Evolutionary conservation across 495 filamentous ascomycete genomes (phyloP).

Genomic region (Aspergillus egyptiacus): DNA sequence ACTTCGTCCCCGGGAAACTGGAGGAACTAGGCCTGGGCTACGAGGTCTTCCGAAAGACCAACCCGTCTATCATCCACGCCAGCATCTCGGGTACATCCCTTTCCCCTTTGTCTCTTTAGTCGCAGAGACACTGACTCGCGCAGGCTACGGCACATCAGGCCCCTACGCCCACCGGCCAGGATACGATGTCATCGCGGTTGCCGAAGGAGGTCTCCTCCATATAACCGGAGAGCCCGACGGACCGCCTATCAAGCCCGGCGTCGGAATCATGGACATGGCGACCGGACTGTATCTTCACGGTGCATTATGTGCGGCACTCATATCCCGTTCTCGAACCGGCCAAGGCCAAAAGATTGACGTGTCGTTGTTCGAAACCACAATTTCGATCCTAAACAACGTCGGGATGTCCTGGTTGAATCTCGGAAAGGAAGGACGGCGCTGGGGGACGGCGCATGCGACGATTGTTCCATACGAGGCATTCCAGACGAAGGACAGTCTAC

Average conservation of each 20-base stretch:
- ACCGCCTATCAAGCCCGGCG: slow-evolving; percentile 72
- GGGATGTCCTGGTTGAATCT: too few species aligned
- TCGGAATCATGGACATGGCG: slow-evolving; percentile 39
- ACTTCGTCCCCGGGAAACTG: slow-evolving; percentile 70
- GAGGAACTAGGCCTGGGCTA: slow-evolving; percentile 78
- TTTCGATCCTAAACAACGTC: too few species aligned
- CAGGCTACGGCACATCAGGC: slow-evolving; percentile 73
- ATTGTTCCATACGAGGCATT: too few species aligned
- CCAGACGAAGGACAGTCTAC: too few species aligned
- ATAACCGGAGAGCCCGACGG: slow-evolving; percentile 78
- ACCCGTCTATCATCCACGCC: slow-evolving; percentile 47
- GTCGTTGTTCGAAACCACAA: too few species aligned
- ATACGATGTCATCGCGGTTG: slow-evolving; percentile 93
- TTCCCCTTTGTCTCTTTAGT: neutral
- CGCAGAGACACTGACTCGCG: slow-evolving; percentile 1
- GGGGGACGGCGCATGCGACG: too few species aligned
- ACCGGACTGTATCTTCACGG: too few species aligned
- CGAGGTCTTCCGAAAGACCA: slow-evolving; percentile 58
- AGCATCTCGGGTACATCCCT: slow-evolving; percentile 23
- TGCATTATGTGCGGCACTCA: too few species aligned
- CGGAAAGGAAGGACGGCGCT: too few species aligned
- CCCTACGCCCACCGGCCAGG: slow-evolving; percentile 75
- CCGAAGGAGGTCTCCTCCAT: slow-evolving; percentile 88
- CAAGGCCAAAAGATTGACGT: too few species aligned
- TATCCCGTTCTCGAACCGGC: too few species aligned